Evolutionary conservation across 139 green algal species (phyloP).

Genomic region (Gonium pectorale): DNA sequence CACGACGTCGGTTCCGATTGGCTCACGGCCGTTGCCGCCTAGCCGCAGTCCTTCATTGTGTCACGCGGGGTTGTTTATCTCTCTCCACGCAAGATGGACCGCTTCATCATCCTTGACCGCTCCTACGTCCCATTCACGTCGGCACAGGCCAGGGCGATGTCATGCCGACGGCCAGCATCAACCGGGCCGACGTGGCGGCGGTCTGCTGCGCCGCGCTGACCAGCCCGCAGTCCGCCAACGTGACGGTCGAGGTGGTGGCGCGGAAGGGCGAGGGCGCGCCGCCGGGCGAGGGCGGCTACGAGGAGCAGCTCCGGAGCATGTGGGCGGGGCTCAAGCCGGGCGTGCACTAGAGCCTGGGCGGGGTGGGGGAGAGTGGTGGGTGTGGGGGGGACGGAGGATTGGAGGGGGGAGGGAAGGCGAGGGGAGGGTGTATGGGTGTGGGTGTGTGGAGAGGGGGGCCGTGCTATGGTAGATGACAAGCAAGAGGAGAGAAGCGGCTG

Average conservation of each 20-base stretch:
- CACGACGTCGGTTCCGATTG: too few relatives aligned
- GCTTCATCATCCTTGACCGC: too few relatives aligned
- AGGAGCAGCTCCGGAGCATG: conserved; percentile 15
- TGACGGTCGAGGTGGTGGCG: conserved; percentile 32
- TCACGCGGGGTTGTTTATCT: too few relatives aligned
- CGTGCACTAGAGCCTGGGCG: neutral
- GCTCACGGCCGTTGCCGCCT: too few relatives aligned
- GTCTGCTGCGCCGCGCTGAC: conserved; percentile 71
- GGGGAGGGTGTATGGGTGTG: neutral
- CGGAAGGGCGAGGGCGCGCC: neutral
- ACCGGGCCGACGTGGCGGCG: conserved; percentile 74
- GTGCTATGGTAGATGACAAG: neutral
- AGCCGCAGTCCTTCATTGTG: too few relatives aligned
- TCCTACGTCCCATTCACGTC: too few relatives aligned
- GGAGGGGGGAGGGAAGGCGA: neutral
- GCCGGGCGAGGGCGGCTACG: conserved; percentile 14
- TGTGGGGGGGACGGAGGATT: neutral
- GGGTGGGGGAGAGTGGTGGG: neutral
- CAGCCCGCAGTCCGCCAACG: conserved; percentile 29
- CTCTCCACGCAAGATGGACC: too few relatives aligned
- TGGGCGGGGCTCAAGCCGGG: conserved; percentile 9
- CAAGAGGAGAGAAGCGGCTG: neutral
- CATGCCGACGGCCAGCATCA: conserved; percentile 28
- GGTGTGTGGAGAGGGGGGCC: neutral
- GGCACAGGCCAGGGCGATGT: conserved; percentile 69